Conservation (phyloP, 345 rosid genomes). For the Litchi chinensis region DNA sequence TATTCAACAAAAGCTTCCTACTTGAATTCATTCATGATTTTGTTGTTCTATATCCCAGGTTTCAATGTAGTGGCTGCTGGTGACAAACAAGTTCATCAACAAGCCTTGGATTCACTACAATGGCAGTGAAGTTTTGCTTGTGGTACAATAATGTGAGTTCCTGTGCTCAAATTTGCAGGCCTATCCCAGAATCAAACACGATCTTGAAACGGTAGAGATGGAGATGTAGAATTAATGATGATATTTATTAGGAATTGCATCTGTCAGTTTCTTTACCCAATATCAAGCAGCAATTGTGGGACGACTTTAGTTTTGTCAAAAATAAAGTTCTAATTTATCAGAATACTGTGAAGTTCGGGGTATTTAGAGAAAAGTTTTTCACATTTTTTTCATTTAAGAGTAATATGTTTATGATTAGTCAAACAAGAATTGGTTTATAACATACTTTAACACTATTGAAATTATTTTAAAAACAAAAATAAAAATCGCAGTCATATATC, state of each 20-base stretch:
- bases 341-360: background rate
- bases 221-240: background rate
- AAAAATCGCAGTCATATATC: too few relatives aligned
- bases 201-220: background rate
- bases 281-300: background rate
- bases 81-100: conserved; percentile 60
- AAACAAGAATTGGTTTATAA: too few relatives aligned
- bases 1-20: background rate
- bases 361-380: too few relatives aligned
- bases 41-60: conserved; percentile 43
- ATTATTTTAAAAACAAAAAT: too few relatives aligned
- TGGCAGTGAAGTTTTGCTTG: conserved; percentile 29
- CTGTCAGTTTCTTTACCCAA: background rate
- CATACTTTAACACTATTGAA: too few relatives aligned
- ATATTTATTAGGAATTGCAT: background rate
- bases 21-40: conserved; percentile 5
- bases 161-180: background rate
- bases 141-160: background rate
- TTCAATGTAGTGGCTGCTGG: conserved; percentile 89
- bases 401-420: too few relatives aligned
- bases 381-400: background rate
- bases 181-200: background rate
- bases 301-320: background rate
- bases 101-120: conserved; percentile 49
- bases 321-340: background rate